Base-by-base conservation (phyloP, 495 filamentous ascomycete genomes). In the Hypoxylon intermedium region DNA sequence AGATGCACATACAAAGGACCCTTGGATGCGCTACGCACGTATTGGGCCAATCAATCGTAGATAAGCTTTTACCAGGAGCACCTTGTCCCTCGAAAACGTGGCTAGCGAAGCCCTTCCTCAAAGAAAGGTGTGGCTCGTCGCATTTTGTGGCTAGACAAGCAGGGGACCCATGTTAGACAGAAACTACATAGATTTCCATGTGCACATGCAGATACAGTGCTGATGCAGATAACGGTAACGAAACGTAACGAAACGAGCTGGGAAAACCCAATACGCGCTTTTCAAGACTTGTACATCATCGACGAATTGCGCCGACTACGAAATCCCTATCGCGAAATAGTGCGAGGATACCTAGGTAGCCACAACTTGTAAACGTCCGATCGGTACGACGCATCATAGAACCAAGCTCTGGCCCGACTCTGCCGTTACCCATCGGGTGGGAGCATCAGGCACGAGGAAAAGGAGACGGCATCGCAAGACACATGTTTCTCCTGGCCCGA, bases 281-380 rank as follows among this genome's bases (percentile, higher is more conserved):
- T 43, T 12, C 47, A 48, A 46, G 13, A 30, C 42, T 38, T 33
- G 23, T 54, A 50, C 55, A 24, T 51, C 44, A 65, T 65, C 19
- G 24, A 53, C 26, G 11, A 59, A 48, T 20, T 21, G 16, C 60
- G n/a, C 13, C n/a, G 13, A 4, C 26, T 16, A 38, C 51, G 12
- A n/a, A n/a, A n/a, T 21, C 16, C 20, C 49, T 42, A 33, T 58
- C 37, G n/a, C 6, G 5, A 11, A 43, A 33, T 30, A 6, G 6
- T 5, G 37, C 7, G 43, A 48, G 30, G 36, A 37, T 37, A 37
- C n/a, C n/a, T n/a, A n/a, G 24, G 7, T 26, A 26, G 24, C 4
- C 4, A 26, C 3, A 7, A 37, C n/a, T 1, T n/a, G 13, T 15
- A n/a, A n/a, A 31, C 15, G 18, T 33, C 21, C 21, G 2, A 21